Evolutionary conservation across 140 eudicot species (phyloP), one percentile per base, ranked within the genome.

Genomic region (Erigeron philadelphicus): DNA sequence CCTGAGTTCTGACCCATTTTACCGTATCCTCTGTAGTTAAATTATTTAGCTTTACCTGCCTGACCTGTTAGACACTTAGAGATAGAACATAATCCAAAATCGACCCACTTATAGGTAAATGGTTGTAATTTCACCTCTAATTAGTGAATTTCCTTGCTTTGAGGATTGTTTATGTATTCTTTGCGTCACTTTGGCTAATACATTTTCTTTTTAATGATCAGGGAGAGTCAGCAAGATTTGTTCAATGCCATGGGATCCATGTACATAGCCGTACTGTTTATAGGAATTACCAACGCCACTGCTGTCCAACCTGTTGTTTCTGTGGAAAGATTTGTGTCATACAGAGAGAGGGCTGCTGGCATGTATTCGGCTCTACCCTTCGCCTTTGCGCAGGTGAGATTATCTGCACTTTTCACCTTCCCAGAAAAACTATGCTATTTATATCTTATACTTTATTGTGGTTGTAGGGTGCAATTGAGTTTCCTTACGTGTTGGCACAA

Each of bases 301-400:
- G 90, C 98, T 46, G 98, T 92, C 78, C 96, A 92, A 66, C 98
- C 98, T 0, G 98, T 92, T 78, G 90, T 92, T 61, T 92, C 98
- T 35, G 86, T 88, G 7, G 98, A 92, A 88, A 81, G 98, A 84
- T 92, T 88, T 72, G 96, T 92, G 74, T 92, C 98, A 52, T 92
- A 92, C 56, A 77, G 98, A 81, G 98, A 92, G 65, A 68, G 98
- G 68, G 98, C 96, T 70, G 98, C 98, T 45, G 98, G 98, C 68
- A 86, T 87, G 85, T 92, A 92, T 80, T 86, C 96, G 9, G 96
- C 98, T 79, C 75, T 92, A 67, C 96, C 98, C 40, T 92, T 88
- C 47, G 98, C 95, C 73, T 89, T 92, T 76, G 92, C 98, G 57
- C 98, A 92, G 96, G 98, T 91, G 50, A 62, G 54, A 7, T 44